phyloP scores from a whole-genome alignment of 2,329 filamentous ascomycete genomes.

The Cladosporium colombiae region DNA sequence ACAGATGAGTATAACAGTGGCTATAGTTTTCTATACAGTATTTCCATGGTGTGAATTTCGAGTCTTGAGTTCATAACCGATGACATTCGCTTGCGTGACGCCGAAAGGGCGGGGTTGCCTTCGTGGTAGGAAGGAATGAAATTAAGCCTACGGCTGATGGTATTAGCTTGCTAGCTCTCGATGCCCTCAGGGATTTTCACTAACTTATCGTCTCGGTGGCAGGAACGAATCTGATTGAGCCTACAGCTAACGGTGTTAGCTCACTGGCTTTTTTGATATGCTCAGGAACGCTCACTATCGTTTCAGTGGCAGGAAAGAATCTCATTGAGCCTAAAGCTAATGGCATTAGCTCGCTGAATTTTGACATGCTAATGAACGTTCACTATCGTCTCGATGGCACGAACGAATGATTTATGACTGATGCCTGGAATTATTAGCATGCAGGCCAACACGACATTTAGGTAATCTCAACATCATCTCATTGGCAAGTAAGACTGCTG shows the following conservation, averaged over 20 bases:
- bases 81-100: neutral
- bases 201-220: neutral
- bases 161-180: neutral
- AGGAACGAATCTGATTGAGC: neutral
- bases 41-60: neutral
- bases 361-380: too few relatives aligned
- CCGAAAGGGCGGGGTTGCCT: neutral
- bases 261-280: too few relatives aligned
- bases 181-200: neutral
- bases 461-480: neutral
- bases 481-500: neutral
- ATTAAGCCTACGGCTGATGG: neutral
- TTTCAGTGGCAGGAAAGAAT: too few relatives aligned
- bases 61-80: neutral
- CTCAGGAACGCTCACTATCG: too few relatives aligned
- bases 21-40: neutral
- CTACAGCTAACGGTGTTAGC: too few relatives aligned
- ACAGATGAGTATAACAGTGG: neutral
- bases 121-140: neutral
- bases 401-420: too few relatives aligned
- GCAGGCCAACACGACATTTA: neutral
- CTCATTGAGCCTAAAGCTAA: too few relatives aligned
- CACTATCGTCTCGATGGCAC: too few relatives aligned
- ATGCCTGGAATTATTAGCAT: neutral
- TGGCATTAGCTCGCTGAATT: too few relatives aligned